phyloP scores from a whole-genome alignment of 2,329 filamentous ascomycete species.

The Stemphylium beticola region DNA sequence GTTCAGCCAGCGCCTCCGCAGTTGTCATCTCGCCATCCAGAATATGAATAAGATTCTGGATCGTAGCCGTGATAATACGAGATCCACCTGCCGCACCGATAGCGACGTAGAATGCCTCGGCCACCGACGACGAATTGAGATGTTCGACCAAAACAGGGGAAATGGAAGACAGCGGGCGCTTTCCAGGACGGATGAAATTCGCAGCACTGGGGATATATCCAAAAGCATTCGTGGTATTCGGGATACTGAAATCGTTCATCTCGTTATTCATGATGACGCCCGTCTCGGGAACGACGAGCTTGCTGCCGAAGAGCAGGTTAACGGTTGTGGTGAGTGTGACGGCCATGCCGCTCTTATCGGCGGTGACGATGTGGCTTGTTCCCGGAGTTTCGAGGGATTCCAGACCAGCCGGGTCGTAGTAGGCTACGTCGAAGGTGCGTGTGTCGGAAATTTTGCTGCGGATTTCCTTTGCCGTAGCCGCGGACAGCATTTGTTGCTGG shows the following conservation, averaged over 20 bases:
- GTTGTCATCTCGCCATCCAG: conserved; percentile 70
- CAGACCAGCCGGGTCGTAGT: conserved; percentile 73
- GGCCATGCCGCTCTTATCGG: conserved; percentile 75
- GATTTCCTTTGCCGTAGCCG: conserved; percentile 64
- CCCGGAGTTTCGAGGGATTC: conserved; percentile 74
- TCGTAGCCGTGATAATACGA: conserved; percentile 80
- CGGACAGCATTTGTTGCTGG: conserved; percentile 70
- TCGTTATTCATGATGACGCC: conserved; percentile 75
- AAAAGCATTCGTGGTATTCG: conserved; percentile 77
- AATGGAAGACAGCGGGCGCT: conserved; percentile 84
- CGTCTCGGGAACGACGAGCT: conserved; percentile 78
- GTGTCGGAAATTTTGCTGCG: conserved; percentile 73
- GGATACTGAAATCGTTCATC: conserved; percentile 74
- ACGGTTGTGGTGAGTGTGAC: conserved; percentile 85
- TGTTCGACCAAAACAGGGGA: conserved; percentile 78
- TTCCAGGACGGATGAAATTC: conserved; percentile 82
- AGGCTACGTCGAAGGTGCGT: conserved; percentile 71
- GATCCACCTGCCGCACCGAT: conserved; percentile 81
- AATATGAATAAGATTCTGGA: conserved; percentile 75
- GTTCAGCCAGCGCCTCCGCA: conserved; percentile 66
- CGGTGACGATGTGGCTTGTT: conserved; percentile 74
- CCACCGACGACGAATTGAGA: conserved; percentile 55
- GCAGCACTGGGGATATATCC: conserved; percentile 79
- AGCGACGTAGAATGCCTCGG: conserved; percentile 64
- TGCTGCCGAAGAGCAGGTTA: conserved; percentile 83